These are phyloP conservation scores for Vaccinium corymbosum DNA, from an alignment of 148 eudicot species.

Conservation along the genomic window DNA sequence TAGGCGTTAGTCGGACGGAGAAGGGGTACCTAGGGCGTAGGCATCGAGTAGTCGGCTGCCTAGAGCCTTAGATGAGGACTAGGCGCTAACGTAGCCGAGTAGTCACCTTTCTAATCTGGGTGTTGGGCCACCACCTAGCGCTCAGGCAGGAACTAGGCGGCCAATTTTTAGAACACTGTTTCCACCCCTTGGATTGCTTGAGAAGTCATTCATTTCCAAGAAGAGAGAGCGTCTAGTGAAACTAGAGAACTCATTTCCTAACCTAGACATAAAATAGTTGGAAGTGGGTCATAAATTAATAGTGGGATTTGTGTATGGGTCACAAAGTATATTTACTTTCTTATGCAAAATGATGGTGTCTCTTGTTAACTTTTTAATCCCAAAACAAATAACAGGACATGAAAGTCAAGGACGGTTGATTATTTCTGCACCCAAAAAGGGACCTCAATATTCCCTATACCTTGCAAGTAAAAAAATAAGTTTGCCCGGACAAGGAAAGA, in stretches of 20 bases:
- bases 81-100: too few species aligned
- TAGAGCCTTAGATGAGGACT: too few species aligned
- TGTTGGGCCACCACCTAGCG: too few species aligned
- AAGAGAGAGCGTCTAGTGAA: neutral
- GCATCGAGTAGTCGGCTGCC: too few species aligned
- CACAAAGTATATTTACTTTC: conserved; percentile 28
- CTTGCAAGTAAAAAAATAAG: too few species aligned
- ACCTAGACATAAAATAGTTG: conserved; percentile 11
- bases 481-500: too few species aligned
- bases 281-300: conserved; percentile 18
- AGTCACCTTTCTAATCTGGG: too few species aligned
- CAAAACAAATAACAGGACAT: conserved; percentile 13
- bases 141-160: too few species aligned
- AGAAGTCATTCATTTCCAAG: neutral
- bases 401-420: conserved; percentile 14
- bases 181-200: neutral
- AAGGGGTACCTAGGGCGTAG: too few species aligned
- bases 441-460: conserved; percentile 2
- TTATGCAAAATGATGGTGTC: conserved; percentile 32
- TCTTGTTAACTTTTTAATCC: conserved; percentile 19
- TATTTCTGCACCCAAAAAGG: conserved; percentile 12
- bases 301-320: conserved; percentile 20
- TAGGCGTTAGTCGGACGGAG: too few species aligned
- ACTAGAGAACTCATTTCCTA: neutral
- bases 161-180: too few species aligned